Evolutionary conservation across 1,284 basidiomycete genomes (phyloP), one percentile per base, ranked within the genome.

Genomic region (Ceratobasidium sp.): DNA sequence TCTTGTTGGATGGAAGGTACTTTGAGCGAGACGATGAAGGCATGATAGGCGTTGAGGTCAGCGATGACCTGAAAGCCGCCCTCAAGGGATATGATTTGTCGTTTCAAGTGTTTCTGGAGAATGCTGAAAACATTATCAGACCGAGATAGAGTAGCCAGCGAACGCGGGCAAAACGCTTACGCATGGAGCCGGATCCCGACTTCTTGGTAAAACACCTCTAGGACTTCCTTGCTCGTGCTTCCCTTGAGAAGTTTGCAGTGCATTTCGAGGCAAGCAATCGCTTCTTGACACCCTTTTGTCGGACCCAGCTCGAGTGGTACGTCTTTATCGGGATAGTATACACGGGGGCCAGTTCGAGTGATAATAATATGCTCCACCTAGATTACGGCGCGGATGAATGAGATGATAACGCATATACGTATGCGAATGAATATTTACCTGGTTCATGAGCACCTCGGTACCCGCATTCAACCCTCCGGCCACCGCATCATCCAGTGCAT

Each of bases 141-240:
- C 52, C 41, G 27, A 23, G 38, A 54, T 54, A 23, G 60, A 12
- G 27, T 46, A 23, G 33, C 0, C 38, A 18, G 60, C 7, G 23
- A 41, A 50, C 30, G 35, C 38, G 23, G 38, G 59, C n/a, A 50
- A 48, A 1, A 41, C 10, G 86, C 89, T 82, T 78, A 98, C 97
- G 90, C 91, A 82, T 98, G 94, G 23, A 99, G 85, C 33, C 98
- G 91, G 78, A 98, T 92, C 0, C 97, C 96, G 64, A 99, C 94
- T 85, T 99, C 97, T 85, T 97, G 94, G 83, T 99, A 96, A 84
- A 99, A 99, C 1, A 99, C 96, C 82, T 99, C 97, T 27, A 99
- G 86, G 1, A 99, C 96, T 80, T 98, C 96, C 84, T 96, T 95
- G 82, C 94, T 97, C 44, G 97, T 97, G 80, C 94, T 98, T 0